Percentiles rank a stretch among this genome's conserved stretches.
phyloP scores from a whole-genome alignment of 208 protist genomes.

The Porcisia hertigi region DNA sequence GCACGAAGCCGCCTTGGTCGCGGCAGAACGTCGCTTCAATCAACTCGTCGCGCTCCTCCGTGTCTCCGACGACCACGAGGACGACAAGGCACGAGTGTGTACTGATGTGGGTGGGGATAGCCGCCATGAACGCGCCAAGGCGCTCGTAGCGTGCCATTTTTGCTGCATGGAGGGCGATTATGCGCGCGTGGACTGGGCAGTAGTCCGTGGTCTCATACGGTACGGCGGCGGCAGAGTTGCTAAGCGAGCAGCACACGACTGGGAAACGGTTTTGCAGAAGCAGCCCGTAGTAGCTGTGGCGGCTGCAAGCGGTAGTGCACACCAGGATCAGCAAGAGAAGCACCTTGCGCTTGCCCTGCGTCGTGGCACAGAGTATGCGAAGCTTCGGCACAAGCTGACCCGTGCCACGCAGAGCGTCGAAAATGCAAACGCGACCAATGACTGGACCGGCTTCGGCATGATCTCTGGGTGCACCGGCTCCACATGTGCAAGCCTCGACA shows the following conservation, averaged over 20 bases:
- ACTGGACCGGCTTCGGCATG: no score
- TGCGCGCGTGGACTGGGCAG: slow-evolving; percentile 55
- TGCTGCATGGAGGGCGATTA: slow-evolving; percentile 81
- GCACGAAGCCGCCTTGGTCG: slow-evolving; percentile 12
- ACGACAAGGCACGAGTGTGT: not conserved
- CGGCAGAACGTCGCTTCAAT: slow-evolving; percentile 24
- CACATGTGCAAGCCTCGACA: not conserved
- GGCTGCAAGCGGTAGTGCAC: not conserved
- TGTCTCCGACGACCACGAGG: not conserved
- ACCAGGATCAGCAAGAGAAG: not conserved
- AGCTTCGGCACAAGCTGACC: slow-evolving; percentile 18
- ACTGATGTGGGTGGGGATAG: not conserved
- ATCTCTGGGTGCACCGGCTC: not conserved
- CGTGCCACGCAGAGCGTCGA: not conserved
- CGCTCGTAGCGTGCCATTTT: slow-evolving; percentile 22
- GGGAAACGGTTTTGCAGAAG: slow-evolving; percentile 32
- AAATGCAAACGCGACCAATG: not conserved
- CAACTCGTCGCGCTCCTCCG: slow-evolving; percentile 24
- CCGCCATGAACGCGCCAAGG: not conserved
- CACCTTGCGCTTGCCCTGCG: slow-evolving; percentile 9
- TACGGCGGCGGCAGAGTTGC: slow-evolving; percentile 52
- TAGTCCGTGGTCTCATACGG: slow-evolving; percentile 73
- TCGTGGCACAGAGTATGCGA: slow-evolving; percentile 22
- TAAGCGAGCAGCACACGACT: slow-evolving; percentile 57
- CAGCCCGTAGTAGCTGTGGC: not conserved